These are phyloP conservation scores for Neolentinus lepideus DNA, from an alignment of 1,284 basidiomycete genomes.

Conservation along the genomic window DNA sequence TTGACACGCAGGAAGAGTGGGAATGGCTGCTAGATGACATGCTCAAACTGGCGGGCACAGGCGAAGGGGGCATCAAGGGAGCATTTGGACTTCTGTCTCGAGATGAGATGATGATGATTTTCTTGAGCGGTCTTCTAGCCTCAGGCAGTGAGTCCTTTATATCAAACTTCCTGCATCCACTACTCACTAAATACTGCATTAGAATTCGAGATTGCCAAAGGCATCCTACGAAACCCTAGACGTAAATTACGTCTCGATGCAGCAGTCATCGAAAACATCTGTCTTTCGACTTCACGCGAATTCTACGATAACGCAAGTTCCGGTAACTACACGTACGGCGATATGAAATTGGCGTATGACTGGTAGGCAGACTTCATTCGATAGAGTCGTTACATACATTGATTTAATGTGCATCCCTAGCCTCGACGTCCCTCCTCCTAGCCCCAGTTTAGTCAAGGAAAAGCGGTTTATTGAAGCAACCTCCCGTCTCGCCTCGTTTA, in stretches of 20 bases:
- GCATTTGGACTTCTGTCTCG: constrained; percentile 73
- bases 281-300: constrained; percentile 75
- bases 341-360: constrained; percentile 94
- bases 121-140: constrained; percentile 77
- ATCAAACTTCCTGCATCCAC: neutral
- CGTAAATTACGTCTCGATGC: constrained; percentile 45
- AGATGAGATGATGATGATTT: constrained; percentile 72
- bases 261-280: constrained; percentile 65
- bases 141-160: constrained; percentile 69
- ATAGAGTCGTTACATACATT: constrained; percentile 9
- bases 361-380: constrained; percentile 49
- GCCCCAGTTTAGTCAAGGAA: constrained; percentile 60
- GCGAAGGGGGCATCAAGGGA: constrained; percentile 54
- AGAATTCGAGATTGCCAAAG: constrained; percentile 79
- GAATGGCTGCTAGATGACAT: constrained; percentile 83
- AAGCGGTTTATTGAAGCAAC: constrained; percentile 95
- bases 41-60: constrained; percentile 68
- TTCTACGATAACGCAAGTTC: constrained; percentile 90
- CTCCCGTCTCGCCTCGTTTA: constrained; percentile 77
- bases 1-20: constrained; percentile 72
- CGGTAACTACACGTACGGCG: constrained; percentile 86
- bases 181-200: constrained; percentile 8
- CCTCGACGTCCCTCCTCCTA: constrained; percentile 62
- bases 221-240: constrained; percentile 50
- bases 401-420: constrained; percentile 33